A percentile compares a stretch with the other conserved stretches of the same genome.
phyloP scores from a whole-genome alignment of 352 stramenopile genomes.

The Achlya hypogyna region DNA sequence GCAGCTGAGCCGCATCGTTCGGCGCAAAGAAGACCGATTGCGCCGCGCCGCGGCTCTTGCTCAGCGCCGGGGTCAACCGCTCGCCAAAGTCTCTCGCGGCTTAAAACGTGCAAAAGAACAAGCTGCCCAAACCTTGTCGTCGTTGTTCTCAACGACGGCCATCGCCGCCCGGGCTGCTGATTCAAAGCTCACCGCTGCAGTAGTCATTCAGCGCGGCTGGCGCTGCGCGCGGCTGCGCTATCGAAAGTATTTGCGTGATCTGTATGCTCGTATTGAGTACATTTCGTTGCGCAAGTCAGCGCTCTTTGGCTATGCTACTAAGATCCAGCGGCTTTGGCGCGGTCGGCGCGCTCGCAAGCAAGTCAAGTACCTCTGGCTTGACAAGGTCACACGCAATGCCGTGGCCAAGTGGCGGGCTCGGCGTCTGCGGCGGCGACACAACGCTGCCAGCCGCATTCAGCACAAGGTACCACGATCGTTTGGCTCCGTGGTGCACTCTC shows the following conservation, averaged over 20 bases:
- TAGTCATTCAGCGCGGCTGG: slow-evolving; percentile 9
- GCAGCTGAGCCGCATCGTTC: background rate
- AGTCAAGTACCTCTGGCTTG: slow-evolving; percentile 8
- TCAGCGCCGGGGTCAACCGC: background rate
- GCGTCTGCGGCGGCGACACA: background rate
- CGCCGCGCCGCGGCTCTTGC: background rate
- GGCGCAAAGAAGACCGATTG: background rate
- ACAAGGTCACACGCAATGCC: slow-evolving; percentile 13
- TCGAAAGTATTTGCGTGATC: background rate
- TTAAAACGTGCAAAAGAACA: background rate
- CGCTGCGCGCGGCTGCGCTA: slow-evolving; percentile 3
- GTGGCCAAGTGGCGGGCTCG: slow-evolving; percentile 13
- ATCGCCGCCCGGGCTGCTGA: background rate
- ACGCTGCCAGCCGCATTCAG: slow-evolving; percentile 7
- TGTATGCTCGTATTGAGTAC: slow-evolving; percentile 6
- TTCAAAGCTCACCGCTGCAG: background rate
- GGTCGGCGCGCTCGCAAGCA: slow-evolving; percentile 7
- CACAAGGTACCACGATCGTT: background rate
- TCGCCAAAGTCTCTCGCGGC: background rate
- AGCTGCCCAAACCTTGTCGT: background rate
- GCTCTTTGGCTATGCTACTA: background rate
- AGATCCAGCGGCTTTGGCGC: slow-evolving; percentile 14
- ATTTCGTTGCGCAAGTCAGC: background rate
- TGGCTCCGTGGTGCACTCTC: background rate
- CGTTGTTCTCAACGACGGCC: background rate